phyloP scores from a whole-genome alignment of 2,329 filamentous ascomycete species.

The Neofusicoccum laricinum region DNA sequence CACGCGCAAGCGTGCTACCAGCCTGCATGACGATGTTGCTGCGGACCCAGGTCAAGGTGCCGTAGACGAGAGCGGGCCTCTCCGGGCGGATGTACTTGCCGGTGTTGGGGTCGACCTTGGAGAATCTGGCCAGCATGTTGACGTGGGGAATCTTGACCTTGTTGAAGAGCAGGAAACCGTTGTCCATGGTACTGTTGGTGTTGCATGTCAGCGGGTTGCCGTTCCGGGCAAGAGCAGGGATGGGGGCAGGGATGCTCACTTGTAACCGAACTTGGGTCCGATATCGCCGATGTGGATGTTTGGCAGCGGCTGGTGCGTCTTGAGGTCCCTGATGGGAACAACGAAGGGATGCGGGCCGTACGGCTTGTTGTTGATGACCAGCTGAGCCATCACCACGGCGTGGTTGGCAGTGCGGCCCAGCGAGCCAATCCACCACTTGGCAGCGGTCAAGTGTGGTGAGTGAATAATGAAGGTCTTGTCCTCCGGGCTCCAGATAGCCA shows the following conservation, averaged over 20 bases:
- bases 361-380: conserved; percentile 65
- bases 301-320: conserved; percentile 66
- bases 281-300: conserved; percentile 76
- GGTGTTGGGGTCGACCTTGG: conserved; percentile 64
- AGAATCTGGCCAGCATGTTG: conserved; percentile 72
- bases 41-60: conserved; percentile 73
- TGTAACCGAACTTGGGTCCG: conserved; percentile 76
- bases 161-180: conserved; percentile 76
- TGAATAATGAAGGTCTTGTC: conserved; percentile 75
- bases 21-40: conserved; percentile 72
- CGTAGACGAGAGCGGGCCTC: conserved; percentile 67
- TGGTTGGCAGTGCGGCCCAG: conserved; percentile 73
- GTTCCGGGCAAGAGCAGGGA: background rate
- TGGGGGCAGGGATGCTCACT: conserved; percentile 38
- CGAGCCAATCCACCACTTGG: conserved; percentile 84
- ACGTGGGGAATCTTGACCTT: conserved; percentile 71
- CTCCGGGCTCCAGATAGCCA: conserved; percentile 68
- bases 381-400: conserved; percentile 75
- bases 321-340: conserved; percentile 67
- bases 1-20: conserved; percentile 67
- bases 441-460: conserved; percentile 69
- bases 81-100: conserved; percentile 66
- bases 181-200: conserved; percentile 65
- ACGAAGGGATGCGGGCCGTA: conserved; percentile 77
- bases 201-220: background rate